Evolutionary conservation across 1,139 yeast species (phyloP), one percentile per base, ranked within the genome.

Genomic region (Pichia sp.): DNA sequence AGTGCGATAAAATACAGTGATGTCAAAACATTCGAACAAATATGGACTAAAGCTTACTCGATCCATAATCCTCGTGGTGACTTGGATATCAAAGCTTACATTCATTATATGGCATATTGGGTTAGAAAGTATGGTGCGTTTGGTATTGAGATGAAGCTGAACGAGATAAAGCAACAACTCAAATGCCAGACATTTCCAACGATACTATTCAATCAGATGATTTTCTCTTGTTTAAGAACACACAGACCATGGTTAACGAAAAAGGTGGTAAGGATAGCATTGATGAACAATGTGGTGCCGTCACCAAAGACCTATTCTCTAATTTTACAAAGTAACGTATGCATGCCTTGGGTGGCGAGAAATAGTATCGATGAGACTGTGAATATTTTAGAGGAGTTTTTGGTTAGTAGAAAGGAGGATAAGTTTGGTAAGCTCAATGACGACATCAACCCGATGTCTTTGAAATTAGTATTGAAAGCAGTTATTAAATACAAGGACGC

Each of bases 211-310:
- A 80, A 81, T 59, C 73, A 73, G 56, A 69, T 76, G 47, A 72
- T 81, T 2, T 73, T 68, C 54, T 77, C 72, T 59, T 75, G 70
- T 55, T 62, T 72, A 16, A 60, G 70, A 29, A 70, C 69, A 46
- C 64, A 67, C 54, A 74, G 75, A 57, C 69, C 76, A 42, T 74
- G 77, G 29, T 63, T 75, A 0, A 76, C 79, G 47, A 66, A 77
- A 46, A 76, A 72, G 54, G 61, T 77, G 11, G 62, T 76, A 26
- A 69, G 69, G 5, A 74, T 75, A 51, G 74, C 79, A 69, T 64
- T 69, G 23, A 50, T 67, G 2, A 73, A 72, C 50, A 69, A 69
- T 1, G 57, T 70, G 10, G 49, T 57, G 2, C 76, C 76, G 3
- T 72, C 75, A 52, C 68, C 77, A 2, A 72, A 69, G 23, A 79